Base-by-base conservation (phyloP, 2,329 filamentous ascomycete genomes). In the Pseudogymnoascus sp. region DNA sequence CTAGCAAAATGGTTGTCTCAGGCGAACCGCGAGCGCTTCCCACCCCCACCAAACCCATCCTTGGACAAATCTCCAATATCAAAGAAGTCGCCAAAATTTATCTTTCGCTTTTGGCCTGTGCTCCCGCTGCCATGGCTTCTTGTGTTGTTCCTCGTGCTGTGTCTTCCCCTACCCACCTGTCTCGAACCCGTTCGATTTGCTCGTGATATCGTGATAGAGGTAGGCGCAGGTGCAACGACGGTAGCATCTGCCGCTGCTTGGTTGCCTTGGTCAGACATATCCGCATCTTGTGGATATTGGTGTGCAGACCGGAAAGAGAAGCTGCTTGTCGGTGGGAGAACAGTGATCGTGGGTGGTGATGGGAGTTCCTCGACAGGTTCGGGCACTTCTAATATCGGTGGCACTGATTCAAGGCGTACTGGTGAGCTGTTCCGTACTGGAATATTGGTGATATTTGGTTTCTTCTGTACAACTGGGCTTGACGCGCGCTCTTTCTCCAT, bases 1-100 rank as follows among this genome's bases (percentile, higher is more conserved):
- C 47, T 5, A 18, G 28, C 16, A 16, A 54, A 50, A 54, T 20
- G 47, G 16, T 11, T 2, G 9, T 54, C 47, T 71, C 65, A 72
- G 50, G 66, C 64, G 65, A 68, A 72, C 65, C 67, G 66, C 47
- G 71, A 70, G 41, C 71, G 67, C 65, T 73, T 73, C 50, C 70
- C 70, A 2, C 59, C 59, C 20, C 71, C 70, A 57, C 70, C 70
- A 65, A 66, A 68, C n/a, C 64, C 63, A 62, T 90, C 87, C 69
- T 87, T 87, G 43, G 82, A 82, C 58, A 88, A 72, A 65, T 83
- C 84, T 60, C 84, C 83, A 6, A 89, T 76, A 68, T 90, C 88
- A 70, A 91, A 91, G 60, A 91, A 85, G 68, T 92, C 89, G 22
- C 84, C 83, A 68, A 89, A 81, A 67, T 89, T 87, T 66, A 90